Base-by-base conservation (phyloP, 805 yeast species). In the Saccharomycopsis capsularis region DNA sequence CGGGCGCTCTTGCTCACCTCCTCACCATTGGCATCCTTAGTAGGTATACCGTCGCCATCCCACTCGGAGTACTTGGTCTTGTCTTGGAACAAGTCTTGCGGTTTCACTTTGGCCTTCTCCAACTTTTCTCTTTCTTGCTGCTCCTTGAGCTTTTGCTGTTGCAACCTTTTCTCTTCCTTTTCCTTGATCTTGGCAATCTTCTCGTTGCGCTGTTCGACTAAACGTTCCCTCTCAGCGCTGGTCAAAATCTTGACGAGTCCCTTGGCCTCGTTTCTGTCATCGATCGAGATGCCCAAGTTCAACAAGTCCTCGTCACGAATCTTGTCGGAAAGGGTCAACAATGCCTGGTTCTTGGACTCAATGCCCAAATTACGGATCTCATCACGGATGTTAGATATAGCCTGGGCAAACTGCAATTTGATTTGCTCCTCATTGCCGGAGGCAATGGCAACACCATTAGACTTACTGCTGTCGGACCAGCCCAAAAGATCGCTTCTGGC, bases 21-120 rank as follows among this genome's bases (percentile, higher is more conserved):
- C 57, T 80, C 87, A 11, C 98, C 98, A 7, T 77, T 78, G 30
- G 69, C 73, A 55, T 82, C 86, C 60, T 79, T 81, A 0, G 80
- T 73, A 18, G 99, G 99, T 16, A 93, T 50, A 1, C 99, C 99
- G 32, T 74, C 66, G 23, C 75, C 90, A 62, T 93, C 97, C 85
- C 91, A 93, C 60, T 78, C 85, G 7, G 78, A 65, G 63, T 78
- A 93, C 5, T 61, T 45, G 18, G 50, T 46, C 11, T 42, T 47
- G 47, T 76, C 76, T 58, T 72, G 75, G 69, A 90, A 93, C 80
- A 93, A 67, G 23, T 85, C 90, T 36, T 61, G 52, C 1, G 98
- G 96, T 6, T 79, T 62, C 2, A 81, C 56, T 59, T 78, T 80
- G 53, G 91, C 85, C 66, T 82, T 86, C 46, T 71, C 85, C 42